Conservation (phyloP, 2,329 filamentous ascomycete species). For the Diaporthe ilicicola region DNA sequence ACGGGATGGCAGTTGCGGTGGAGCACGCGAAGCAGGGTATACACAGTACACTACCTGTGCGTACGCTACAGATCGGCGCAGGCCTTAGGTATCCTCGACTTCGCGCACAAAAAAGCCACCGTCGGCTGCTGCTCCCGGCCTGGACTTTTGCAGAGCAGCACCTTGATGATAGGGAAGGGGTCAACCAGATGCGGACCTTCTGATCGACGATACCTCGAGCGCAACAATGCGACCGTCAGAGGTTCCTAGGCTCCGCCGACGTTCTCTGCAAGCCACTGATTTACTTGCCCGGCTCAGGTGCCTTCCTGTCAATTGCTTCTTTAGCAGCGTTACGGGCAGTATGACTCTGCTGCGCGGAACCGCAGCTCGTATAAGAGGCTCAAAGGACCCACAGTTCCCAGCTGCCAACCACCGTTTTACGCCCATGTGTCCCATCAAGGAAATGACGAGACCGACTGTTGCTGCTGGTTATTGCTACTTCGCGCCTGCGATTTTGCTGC, state of each 20-base stretch:
- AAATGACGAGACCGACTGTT: background rate
- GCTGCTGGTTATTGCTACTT: background rate
- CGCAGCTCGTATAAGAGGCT: conserved; percentile 8
- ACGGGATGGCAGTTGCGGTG: conserved; percentile 31
- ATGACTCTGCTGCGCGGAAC: background rate
- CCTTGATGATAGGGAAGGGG: conserved; percentile 12
- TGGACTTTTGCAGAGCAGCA: background rate
- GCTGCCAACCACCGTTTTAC: conserved; percentile 18
- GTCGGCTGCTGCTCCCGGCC: conserved; percentile 5
- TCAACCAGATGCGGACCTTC: conserved; percentile 17
- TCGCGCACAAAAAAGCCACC: background rate
- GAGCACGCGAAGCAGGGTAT: background rate
- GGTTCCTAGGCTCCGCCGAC: background rate
- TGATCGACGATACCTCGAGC: conserved; percentile 5
- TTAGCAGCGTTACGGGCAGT: background rate
- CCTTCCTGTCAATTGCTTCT: background rate
- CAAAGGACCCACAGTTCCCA: background rate
- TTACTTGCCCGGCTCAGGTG: background rate
- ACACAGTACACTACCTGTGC: background rate
- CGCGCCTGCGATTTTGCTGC: background rate
- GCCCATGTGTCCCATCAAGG: background rate
- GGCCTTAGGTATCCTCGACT: background rate
- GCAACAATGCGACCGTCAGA: conserved; percentile 11
- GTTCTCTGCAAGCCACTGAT: conserved; percentile 18
- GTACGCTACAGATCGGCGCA: fast-evolving